A percentile compares a stretch with the other conserved stretches of the same genome.
phyloP scores from a whole-genome alignment of 192 early-diverging fungal species.

The Polychytrium aggregatum region DNA sequence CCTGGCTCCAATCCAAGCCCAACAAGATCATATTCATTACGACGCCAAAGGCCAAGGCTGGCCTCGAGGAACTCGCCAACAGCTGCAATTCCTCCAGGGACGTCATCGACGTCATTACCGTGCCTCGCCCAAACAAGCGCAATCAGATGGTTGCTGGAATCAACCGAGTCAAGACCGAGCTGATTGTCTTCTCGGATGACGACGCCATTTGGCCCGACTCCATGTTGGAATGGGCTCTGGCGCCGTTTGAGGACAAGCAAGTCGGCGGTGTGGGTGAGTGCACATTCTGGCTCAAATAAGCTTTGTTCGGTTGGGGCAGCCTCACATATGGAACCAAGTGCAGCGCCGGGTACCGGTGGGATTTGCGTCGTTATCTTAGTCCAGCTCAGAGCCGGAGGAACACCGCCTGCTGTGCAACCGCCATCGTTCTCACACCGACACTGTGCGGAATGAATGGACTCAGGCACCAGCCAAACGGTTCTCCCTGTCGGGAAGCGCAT shows the following conservation, averaged over 20 bases:
- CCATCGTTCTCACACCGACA: too few species aligned
- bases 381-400: too few species aligned
- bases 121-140: slow-evolving; percentile 50
- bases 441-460: slow-evolving; percentile 3
- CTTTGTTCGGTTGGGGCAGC: too few species aligned
- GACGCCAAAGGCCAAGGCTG: slow-evolving; percentile 20
- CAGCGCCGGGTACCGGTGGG: too few species aligned
- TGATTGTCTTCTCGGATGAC: slow-evolving; percentile 60
- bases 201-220: slow-evolving; percentile 59
- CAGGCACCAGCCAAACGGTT: slow-evolving; percentile 50
- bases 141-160: slow-evolving; percentile 60
- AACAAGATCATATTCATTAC: slow-evolving; percentile 65
- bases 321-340: too few species aligned
- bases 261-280: slow-evolving; percentile 56
- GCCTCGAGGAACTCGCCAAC: slow-evolving; percentile 40
- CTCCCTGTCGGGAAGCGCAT: slow-evolving; percentile 43
- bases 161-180: slow-evolving; percentile 47
- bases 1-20: slow-evolving; percentile 50
- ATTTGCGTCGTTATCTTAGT: too few species aligned
- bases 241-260: slow-evolving; percentile 57
- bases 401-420: too few species aligned
- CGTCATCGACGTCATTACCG: slow-evolving; percentile 40
- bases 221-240: slow-evolving; percentile 51
- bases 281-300: too few species aligned
- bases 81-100: slow-evolving; percentile 40